These are phyloP conservation scores for Cymbomonas tetramitiformis DNA, from an alignment of 139 green algal species.

Conservation along the genomic window DNA sequence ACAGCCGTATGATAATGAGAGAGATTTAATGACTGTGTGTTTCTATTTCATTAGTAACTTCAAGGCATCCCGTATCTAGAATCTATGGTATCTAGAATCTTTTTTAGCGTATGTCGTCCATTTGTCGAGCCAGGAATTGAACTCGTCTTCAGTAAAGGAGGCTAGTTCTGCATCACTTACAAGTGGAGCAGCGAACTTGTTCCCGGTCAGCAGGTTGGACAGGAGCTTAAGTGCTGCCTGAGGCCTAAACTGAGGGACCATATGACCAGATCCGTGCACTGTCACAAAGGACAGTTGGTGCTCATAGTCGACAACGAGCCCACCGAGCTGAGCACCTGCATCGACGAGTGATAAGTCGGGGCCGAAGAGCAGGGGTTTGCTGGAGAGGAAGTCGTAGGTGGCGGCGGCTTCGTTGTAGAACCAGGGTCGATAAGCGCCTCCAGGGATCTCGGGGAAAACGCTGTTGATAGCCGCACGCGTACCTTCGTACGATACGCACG, in stretches of 20 bases:
- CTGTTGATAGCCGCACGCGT: slow-evolving; percentile 11
- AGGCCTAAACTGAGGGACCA: slow-evolving; percentile 20
- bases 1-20: too few relatives aligned
- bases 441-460: not conserved
- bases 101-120: too few relatives aligned
- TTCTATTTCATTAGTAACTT: too few relatives aligned
- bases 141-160: not conserved
- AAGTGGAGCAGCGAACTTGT: slow-evolving; percentile 8
- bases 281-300: slow-evolving; percentile 16
- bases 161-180: not conserved
- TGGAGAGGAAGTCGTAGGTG: not conserved
- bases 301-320: slow-evolving; percentile 20
- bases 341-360: not conserved
- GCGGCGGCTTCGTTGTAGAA: slow-evolving; percentile 15
- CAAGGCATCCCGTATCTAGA: too few relatives aligned
- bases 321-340: slow-evolving; percentile 12
- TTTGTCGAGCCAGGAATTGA: not conserved
- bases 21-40: too few relatives aligned
- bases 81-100: too few relatives aligned
- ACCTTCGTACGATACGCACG: slow-evolving; percentile 22
- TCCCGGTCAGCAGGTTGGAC: not conserved
- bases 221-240: slow-evolving; percentile 11
- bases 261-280: slow-evolving; percentile 23
- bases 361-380: slow-evolving; percentile 14
- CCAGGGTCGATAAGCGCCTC: slow-evolving; percentile 19